These are phyloP conservation scores for Diaporthe capsici DNA, from an alignment of 2,329 filamentous ascomycete genomes.

Conservation along the genomic window DNA sequence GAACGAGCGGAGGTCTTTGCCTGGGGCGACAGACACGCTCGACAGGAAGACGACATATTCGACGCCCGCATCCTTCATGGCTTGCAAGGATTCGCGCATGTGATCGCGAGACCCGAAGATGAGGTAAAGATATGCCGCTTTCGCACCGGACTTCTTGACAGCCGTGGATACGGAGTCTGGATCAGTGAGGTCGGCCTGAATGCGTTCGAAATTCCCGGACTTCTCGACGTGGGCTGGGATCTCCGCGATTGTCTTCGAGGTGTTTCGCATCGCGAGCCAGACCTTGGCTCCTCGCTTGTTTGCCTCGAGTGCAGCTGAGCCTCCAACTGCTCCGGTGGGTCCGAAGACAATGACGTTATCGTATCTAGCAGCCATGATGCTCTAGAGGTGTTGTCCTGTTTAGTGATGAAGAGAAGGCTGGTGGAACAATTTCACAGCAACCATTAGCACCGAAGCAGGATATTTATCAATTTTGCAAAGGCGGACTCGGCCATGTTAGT, in stretches of 20 bases:
- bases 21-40: constrained; percentile 50
- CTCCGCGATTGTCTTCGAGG: constrained; percentile 56
- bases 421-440: neutral
- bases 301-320: constrained; percentile 55
- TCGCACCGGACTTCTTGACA: constrained; percentile 58
- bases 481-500: neutral
- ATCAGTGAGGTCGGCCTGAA: constrained; percentile 58
- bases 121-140: constrained; percentile 63
- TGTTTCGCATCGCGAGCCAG: constrained; percentile 39
- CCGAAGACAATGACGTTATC: constrained; percentile 61
- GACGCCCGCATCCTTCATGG: constrained; percentile 61
- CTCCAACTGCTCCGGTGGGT: constrained; percentile 62
- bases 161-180: constrained; percentile 57
- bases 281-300: constrained; percentile 56
- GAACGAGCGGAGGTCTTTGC: constrained; percentile 47
- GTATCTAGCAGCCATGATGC: constrained; percentile 43
- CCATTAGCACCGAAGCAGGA: neutral
- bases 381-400: neutral
- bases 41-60: constrained; percentile 61
- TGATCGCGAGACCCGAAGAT: constrained; percentile 51
- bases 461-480: constrained; percentile 6
- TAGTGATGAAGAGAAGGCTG: neutral
- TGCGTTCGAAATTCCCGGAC: constrained; percentile 41
- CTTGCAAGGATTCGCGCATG: constrained; percentile 56
- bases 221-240: constrained; percentile 38